phyloP scores from a whole-genome alignment of 2,329 filamentous ascomycete genomes.

The Orbilia ellipsospora region DNA sequence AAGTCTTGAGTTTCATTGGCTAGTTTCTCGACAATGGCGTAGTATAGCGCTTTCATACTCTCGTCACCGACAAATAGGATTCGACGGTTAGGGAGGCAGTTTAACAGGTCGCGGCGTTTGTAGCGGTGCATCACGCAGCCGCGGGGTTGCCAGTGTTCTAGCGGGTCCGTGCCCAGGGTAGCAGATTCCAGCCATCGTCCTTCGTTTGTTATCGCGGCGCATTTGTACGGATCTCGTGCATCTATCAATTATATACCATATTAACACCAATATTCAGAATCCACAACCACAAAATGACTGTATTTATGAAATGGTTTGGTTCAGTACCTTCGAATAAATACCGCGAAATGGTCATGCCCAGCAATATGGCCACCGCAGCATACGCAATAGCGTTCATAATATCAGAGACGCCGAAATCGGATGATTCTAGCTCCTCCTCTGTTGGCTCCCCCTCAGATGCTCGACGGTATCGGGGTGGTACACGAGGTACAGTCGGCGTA shows the following conservation, averaged over 20 bases:
- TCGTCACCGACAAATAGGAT: conserved; percentile 73
- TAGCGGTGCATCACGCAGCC: conserved; percentile 72
- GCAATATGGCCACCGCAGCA: conserved; percentile 9
- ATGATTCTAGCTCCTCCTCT: not conserved
- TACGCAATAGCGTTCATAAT: conserved; percentile 23
- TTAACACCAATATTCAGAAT: not conserved
- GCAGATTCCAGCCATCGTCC: conserved; percentile 67
- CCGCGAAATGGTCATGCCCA: conserved; percentile 21
- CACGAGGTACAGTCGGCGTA: conserved; percentile 1
- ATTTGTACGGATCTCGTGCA: conserved; percentile 67
- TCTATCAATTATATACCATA: conserved; percentile 58
- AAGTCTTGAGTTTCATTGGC: not conserved
- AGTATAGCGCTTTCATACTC: conserved; percentile 71
- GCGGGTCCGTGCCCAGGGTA: conserved; percentile 60
- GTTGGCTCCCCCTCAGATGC: not conserved
- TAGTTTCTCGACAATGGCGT: conserved; percentile 64
- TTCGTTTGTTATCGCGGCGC: conserved; percentile 66
- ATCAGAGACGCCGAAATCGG: not conserved
- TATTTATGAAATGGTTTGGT: too few relatives aligned
- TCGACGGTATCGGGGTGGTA: conserved; percentile 21
- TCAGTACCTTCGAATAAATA: conserved; percentile 20
- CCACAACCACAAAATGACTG: too few relatives aligned
- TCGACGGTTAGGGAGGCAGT: conserved; percentile 67
- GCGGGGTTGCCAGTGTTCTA: conserved; percentile 69
- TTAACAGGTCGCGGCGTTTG: conserved; percentile 66